Conservation (phyloP, 176 grass and related monocot species). For the Juncus inflexus region DNA sequence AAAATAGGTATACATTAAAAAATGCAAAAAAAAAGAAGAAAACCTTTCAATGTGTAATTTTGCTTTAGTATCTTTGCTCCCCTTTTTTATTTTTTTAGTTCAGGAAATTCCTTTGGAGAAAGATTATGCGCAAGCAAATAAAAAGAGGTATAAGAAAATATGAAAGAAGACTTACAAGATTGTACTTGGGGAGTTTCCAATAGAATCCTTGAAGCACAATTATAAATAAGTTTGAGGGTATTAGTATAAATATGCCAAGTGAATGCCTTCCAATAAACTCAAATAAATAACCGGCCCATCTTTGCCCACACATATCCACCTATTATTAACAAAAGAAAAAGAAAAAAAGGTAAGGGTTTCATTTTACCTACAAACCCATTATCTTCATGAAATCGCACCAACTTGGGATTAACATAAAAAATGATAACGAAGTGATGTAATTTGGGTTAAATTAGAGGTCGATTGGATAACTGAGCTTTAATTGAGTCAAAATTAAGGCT, state of each 20-base stretch:
- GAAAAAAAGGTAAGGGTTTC: background rate
- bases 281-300: constrained; percentile 42
- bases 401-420: background rate
- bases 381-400: too few relatives aligned
- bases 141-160: constrained; percentile 8
- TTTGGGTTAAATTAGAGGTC: background rate
- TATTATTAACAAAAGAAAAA: constrained; percentile 21
- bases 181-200: constrained; percentile 74
- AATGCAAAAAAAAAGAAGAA: constrained; percentile 7
- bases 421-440: background rate
- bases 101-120: too few relatives aligned
- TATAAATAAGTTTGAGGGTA: constrained; percentile 82
- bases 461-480: background rate
- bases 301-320: constrained; percentile 77
- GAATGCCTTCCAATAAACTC: constrained; percentile 85
- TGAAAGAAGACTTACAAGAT: constrained; percentile 48
- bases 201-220: constrained; percentile 93
- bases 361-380: too few relatives aligned
- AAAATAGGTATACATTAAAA: background rate
- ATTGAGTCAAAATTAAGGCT: background rate
- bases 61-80: background rate
- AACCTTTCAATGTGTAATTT: background rate
- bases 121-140: background rate
- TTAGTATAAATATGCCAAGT: constrained; percentile 69
- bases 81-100: too few relatives aligned